phyloP scores from a whole-genome alignment of 2,329 filamentous ascomycete species.

The Cucurbitaria berberidis region DNA sequence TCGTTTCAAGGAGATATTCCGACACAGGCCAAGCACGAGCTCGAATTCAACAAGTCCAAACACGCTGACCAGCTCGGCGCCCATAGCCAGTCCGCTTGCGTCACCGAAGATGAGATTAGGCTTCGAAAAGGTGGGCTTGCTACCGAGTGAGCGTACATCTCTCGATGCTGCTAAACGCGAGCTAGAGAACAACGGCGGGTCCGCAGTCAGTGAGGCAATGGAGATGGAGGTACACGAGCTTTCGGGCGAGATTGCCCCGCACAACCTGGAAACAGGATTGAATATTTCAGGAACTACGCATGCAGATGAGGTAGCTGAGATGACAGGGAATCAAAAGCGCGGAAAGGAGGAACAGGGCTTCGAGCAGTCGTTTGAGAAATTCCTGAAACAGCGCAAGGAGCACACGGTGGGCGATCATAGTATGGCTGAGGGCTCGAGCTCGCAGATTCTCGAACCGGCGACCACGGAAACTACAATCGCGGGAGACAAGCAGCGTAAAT shows the following conservation, averaged over 20 bases:
- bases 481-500: neutral
- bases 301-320: neutral
- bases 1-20: constrained; percentile 18
- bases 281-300: neutral
- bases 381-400: neutral
- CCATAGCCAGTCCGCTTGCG: neutral
- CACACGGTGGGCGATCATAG: neutral
- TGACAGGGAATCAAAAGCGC: neutral
- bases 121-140: constrained; percentile 12
- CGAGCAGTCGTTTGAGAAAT: neutral
- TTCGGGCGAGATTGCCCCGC: neutral
- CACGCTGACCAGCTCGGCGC: neutral
- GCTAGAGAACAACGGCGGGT: constrained; percentile 1
- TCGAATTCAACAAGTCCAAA: neutral
- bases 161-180: neutral
- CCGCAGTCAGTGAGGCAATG: neutral
- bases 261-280: neutral
- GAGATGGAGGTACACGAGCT: neutral
- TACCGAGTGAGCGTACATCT: constrained; percentile 12
- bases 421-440: neutral
- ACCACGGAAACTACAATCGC: neutral
- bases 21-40: constrained; percentile 1
- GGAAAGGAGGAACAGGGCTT: neutral
- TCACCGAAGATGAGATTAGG: constrained; percentile 9
- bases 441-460: neutral